Evolutionary conservation across 108 stramenopile species (phyloP).

Genomic region (Skeletonema grethae): DNA sequence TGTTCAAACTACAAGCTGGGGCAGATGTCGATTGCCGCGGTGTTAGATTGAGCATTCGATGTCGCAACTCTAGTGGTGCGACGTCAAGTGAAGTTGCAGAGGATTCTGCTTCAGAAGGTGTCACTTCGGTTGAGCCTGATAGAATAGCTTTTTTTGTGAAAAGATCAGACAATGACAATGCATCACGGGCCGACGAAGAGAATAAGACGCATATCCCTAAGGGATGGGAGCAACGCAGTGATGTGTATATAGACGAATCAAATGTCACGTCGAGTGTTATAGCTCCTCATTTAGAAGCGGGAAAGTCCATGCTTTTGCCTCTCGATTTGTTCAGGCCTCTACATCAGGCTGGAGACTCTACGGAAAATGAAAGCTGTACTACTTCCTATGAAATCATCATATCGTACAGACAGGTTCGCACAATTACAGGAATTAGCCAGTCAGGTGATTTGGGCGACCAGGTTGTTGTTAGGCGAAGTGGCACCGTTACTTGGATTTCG

Average conservation of each 20-base stretch:
- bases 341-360: constrained; percentile 8
- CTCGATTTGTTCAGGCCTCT: constrained; percentile 74
- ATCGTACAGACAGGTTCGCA: constrained; percentile 33
- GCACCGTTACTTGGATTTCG: constrained; percentile 59
- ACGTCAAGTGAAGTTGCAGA: background rate
- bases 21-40: constrained; percentile 56
- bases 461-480: constrained; percentile 58
- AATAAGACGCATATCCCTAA: constrained; percentile 58
- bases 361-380: constrained; percentile 13
- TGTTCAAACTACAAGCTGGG: constrained; percentile 64
- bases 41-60: constrained; percentile 50
- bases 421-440: constrained; percentile 10
- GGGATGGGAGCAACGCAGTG: constrained; percentile 66
- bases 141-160: constrained; percentile 31
- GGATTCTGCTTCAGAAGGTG: constrained; percentile 7
- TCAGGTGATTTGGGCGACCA: constrained; percentile 39
- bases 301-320: constrained; percentile 51
- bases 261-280: constrained; percentile 22
- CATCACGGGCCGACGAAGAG: constrained; percentile 9
- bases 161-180: constrained; percentile 41
- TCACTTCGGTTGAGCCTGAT: constrained; percentile 7
- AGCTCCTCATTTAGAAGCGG: constrained; percentile 35
- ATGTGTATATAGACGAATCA: constrained; percentile 27
- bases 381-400: constrained; percentile 31
- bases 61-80: constrained; percentile 23